Evolutionary conservation across 306 rosid genomes (phyloP), one percentile per base, ranked within the genome.

Genomic region (Cyclanthera cordifolia): DNA sequence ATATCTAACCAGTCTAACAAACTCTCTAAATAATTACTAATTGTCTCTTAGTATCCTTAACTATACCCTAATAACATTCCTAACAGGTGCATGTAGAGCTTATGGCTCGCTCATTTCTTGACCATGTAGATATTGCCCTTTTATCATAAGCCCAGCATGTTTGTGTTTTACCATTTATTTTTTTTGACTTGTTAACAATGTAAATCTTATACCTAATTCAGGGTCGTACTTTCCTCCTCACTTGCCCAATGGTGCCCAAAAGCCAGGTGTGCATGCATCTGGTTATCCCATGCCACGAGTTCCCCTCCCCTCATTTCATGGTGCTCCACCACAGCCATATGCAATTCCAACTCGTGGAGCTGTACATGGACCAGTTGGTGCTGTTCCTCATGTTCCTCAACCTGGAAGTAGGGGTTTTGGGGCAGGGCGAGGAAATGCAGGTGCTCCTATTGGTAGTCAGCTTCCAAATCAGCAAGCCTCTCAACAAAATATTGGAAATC

Each of bases 291-390:
- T 94, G 77, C 90, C 96, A 48, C 79, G 96, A 74, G 90, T 87
- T 64, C 97, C 99, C 32, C 55, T 90, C 77, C 81, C 88, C 54
- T 87, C 87, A 58, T 94, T 88, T 73, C 98, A 86, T 69, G 94
- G 91, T 49, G 91, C 95, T 68, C 89, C 95, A 20, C 88, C 89
- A 70, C 99, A 94, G 74, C 97, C 99, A n/a, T 94, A 94, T 83
- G 90, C 97, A 72, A 94, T 94, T 77, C 99, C 99, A 65, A 82
- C 96, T 63, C 99, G 99, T 70, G 97, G 92, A 72, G 95, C 88
- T 49, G 92, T 88, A 34, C 99, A 94, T 79, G 99, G 99, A 61
- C 96, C 99, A 28, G 95, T 94, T 50, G 99, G 99, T 81, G 95
- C 97, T 70, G 96, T 90, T 82, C 95, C 99, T 85, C 99, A 94